Conservation (phyloP, 345 rosid species). For the Passiflora organensis region DNA sequence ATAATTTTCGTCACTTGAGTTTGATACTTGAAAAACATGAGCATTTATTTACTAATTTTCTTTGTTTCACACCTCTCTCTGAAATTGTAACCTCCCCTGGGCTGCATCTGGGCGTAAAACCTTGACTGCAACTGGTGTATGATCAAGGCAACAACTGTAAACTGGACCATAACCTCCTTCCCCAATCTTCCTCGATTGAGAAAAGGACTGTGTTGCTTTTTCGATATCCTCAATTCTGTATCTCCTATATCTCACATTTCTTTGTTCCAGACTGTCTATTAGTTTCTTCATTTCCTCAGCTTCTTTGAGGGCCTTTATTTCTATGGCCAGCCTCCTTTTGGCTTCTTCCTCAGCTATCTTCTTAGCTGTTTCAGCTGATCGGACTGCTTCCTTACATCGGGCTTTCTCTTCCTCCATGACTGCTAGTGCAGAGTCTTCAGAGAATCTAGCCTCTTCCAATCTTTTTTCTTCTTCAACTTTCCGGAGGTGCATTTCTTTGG, state of each 20-base stretch:
- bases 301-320: constrained; percentile 49
- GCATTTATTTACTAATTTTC: background rate
- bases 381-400: constrained; percentile 53
- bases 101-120: constrained; percentile 91
- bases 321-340: constrained; percentile 43
- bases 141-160: constrained; percentile 70
- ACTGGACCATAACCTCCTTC: constrained; percentile 99
- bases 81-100: constrained; percentile 85
- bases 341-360: constrained; percentile 57
- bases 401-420: constrained; percentile 56
- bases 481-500: constrained; percentile 64
- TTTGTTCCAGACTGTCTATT: constrained; percentile 21
- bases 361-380: constrained; percentile 62
- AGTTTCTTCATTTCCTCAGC: constrained; percentile 37
- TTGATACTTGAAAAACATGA: background rate
- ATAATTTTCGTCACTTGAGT: background rate
- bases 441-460: constrained; percentile 47
- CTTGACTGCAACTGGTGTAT: constrained; percentile 79
- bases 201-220: constrained; percentile 59
- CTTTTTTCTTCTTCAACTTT: constrained; percentile 53
- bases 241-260: constrained; percentile 55
- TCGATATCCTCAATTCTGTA: constrained; percentile 77
- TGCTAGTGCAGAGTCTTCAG: constrained; percentile 62
- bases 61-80: constrained; percentile 58
- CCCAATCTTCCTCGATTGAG: constrained; percentile 53